These are phyloP conservation scores for Backusella mclennaniae DNA, from an alignment of 192 early-diverging fungal genomes.

Conservation along the genomic window DNA sequence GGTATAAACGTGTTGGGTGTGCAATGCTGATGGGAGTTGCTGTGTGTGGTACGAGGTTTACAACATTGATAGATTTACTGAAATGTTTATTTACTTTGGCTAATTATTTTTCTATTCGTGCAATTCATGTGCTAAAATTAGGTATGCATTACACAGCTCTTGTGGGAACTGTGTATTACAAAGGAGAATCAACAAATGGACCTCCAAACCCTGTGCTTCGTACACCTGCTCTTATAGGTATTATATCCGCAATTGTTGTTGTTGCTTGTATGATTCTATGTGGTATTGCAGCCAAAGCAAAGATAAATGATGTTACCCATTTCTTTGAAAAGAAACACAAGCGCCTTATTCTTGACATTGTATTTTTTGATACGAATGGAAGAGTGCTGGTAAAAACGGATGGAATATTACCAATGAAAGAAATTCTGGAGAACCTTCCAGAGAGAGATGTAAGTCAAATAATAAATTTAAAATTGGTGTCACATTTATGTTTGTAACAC, in stretches of 20 bases:
- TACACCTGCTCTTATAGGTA: slow-evolving; percentile 16
- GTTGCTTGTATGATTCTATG: slow-evolving; percentile 20
- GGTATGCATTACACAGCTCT: slow-evolving; percentile 42
- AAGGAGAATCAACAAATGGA: neutral
- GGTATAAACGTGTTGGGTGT: slow-evolving; percentile 47
- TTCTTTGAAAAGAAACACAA: slow-evolving; percentile 13
- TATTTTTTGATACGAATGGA: slow-evolving; percentile 36
- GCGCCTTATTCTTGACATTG: slow-evolving; percentile 30
- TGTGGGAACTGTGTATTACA: slow-evolving; percentile 37
- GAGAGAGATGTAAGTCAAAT: slow-evolving; percentile 16
- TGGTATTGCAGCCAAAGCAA: neutral
- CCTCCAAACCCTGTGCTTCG: slow-evolving; percentile 10
- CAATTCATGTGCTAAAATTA: neutral
- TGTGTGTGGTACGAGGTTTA: slow-evolving; percentile 35
- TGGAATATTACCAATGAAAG: slow-evolving; percentile 37
- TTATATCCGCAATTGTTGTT: slow-evolving; percentile 29
- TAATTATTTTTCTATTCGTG: neutral
- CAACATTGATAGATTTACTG: neutral
- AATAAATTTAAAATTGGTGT: slow-evolving; percentile 4
- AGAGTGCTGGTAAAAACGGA: slow-evolving; percentile 34
- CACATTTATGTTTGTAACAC: neutral
- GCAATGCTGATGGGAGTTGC: slow-evolving; percentile 44
- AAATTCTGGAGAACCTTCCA: slow-evolving; percentile 24
- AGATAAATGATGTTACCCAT: neutral
- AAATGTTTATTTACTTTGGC: neutral